Evolutionary conservation across 805 yeast genomes (phyloP).

Genomic region (Barnettozyma vustinii): DNA sequence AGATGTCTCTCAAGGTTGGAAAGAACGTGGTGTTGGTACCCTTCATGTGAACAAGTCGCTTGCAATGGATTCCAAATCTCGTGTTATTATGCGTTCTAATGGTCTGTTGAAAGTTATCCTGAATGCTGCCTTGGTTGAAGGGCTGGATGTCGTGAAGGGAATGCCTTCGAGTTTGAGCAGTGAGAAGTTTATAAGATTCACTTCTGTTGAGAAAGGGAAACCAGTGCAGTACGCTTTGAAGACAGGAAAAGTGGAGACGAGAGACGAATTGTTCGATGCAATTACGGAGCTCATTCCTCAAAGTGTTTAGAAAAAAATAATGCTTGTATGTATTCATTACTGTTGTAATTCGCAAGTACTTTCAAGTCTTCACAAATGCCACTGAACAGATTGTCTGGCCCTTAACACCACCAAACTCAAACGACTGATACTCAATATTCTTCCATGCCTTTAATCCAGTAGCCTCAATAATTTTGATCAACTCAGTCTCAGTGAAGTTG

Average conservation of each 20-base stretch:
- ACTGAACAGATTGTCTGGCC: slow-evolving; percentile 88
- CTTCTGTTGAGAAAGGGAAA: slow-evolving; percentile 55
- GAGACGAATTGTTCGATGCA: slow-evolving; percentile 51
- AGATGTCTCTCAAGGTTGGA: slow-evolving; percentile 78
- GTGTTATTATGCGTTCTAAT: slow-evolving; percentile 88
- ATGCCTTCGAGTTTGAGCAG: slow-evolving; percentile 80
- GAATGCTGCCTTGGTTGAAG: slow-evolving; percentile 61
- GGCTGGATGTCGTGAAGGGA: slow-evolving; percentile 66
- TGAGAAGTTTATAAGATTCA: slow-evolving; percentile 75
- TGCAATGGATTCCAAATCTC: slow-evolving; percentile 33
- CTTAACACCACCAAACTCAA: slow-evolving; percentile 82
- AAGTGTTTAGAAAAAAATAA: slow-evolving; percentile 5
- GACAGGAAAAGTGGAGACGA: slow-evolving; percentile 55
- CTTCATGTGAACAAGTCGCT: slow-evolving; percentile 63
- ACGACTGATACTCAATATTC: slow-evolving; percentile 69
- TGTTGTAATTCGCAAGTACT: background rate
- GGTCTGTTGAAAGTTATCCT: slow-evolving; percentile 79
- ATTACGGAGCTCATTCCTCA: slow-evolving; percentile 30
- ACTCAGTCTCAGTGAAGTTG: slow-evolving; percentile 83
- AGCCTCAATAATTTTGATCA: slow-evolving; percentile 43
- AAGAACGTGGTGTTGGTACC: slow-evolving; percentile 87
- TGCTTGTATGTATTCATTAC: background rate
- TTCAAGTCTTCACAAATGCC: slow-evolving; percentile 51
- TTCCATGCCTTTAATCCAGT: slow-evolving; percentile 51
- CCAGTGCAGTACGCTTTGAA: slow-evolving; percentile 84